Conservation (phyloP, 1,284 basidiomycete species). For the Porogramme epimiltina region DNA sequence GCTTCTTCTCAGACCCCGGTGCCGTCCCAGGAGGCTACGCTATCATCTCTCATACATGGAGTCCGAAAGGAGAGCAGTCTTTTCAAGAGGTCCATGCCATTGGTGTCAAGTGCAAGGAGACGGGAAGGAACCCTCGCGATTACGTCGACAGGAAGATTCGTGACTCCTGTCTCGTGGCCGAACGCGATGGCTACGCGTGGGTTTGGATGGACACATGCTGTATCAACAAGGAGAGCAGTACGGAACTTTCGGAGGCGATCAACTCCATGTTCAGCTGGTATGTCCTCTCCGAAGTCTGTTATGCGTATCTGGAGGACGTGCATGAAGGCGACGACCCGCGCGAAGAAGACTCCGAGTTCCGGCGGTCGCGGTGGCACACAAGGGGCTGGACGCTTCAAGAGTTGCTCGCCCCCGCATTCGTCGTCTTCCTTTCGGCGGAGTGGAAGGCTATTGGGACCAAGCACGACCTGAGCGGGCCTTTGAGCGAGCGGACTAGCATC, state of each 20-base stretch:
- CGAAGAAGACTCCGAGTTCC: too few relatives aligned
- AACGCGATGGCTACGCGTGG: slow-evolving; percentile 3
- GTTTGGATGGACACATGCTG: slow-evolving; percentile 12
- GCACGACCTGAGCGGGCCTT: not conserved
- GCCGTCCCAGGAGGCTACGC: not conserved
- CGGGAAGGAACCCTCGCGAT: slow-evolving; percentile 4
- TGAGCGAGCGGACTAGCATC: too few relatives aligned
- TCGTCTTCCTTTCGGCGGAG: not conserved
- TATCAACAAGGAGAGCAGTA: slow-evolving; percentile 13
- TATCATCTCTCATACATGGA: slow-evolving; percentile 4
- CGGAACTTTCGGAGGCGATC: slow-evolving; percentile 14
- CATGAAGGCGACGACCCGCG: not conserved
- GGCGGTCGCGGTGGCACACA: not conserved
- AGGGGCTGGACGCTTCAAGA: slow-evolving; percentile 3
- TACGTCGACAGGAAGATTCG: slow-evolving; percentile 4
- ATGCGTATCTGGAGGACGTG: slow-evolving; percentile 10
- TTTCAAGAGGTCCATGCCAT: not conserved
- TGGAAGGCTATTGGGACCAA: slow-evolving; percentile 2
- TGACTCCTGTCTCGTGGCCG: slow-evolving; percentile 3
- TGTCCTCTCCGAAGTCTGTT: slow-evolving; percentile 6
- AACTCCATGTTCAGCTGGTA: slow-evolving; percentile 14
- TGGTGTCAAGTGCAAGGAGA: not conserved
- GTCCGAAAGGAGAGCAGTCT: not conserved
- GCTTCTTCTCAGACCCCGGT: not conserved
- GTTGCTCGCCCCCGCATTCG: not conserved